Conservation (phyloP, 129 eudicot species). For the Helianthus tuberosus region DNA sequence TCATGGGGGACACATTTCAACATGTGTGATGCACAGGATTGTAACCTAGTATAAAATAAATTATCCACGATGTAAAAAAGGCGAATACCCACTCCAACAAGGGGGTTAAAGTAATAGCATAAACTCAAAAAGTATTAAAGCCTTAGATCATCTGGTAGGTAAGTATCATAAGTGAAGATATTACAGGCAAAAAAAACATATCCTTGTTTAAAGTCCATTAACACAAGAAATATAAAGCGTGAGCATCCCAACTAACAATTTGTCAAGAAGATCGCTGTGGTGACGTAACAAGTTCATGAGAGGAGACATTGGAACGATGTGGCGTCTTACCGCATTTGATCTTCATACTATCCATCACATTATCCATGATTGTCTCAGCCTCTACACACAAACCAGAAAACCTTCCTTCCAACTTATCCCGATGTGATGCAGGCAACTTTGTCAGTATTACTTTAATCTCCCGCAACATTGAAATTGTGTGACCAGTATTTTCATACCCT, state of each 20-base stretch:
- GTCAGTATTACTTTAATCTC: not conserved
- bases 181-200: too few relatives aligned
- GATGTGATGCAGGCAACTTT: not conserved
- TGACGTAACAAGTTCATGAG: not conserved
- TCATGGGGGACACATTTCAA: too few relatives aligned
- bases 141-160: too few relatives aligned
- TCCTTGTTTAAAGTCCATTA: too few relatives aligned
- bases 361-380: not conserved
- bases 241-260: not conserved
- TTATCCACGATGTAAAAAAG: too few relatives aligned
- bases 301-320: not conserved
- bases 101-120: too few relatives aligned
- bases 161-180: too few relatives aligned
- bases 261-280: not conserved
- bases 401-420: not conserved
- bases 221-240: too few relatives aligned
- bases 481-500: not conserved
- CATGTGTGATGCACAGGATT: too few relatives aligned
- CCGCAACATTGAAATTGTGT: not conserved
- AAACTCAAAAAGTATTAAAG: too few relatives aligned
- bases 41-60: too few relatives aligned
- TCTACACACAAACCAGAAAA: conserved; percentile 12
- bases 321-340: not conserved
- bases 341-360: not conserved
- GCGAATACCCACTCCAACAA: too few relatives aligned